Conservation (phyloP, 352 stramenopile genomes). For the Phytophthora citrophthora region DNA sequence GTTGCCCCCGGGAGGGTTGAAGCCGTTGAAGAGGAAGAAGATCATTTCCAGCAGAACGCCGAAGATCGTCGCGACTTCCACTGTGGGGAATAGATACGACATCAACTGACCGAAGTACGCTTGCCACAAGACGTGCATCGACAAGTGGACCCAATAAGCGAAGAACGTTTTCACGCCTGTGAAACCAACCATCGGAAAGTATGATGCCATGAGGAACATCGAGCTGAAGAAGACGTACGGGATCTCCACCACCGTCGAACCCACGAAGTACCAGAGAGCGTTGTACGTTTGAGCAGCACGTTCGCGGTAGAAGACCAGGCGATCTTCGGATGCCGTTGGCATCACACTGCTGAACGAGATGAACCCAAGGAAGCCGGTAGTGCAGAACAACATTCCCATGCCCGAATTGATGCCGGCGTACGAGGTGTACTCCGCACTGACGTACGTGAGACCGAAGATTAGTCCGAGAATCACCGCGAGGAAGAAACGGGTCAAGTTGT, state of each 20-base stretch:
- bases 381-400: conserved; percentile 70
- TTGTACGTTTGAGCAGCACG: conserved; percentile 67
- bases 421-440: conserved; percentile 26
- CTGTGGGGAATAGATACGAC: conserved; percentile 37
- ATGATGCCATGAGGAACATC: conserved; percentile 22
- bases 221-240: conserved; percentile 55
- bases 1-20: conserved; percentile 20
- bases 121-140: conserved; percentile 27
- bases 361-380: conserved; percentile 71
- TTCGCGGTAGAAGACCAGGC: conserved; percentile 90
- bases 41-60: conserved; percentile 27
- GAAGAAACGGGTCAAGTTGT: conserved; percentile 48
- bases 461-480: conserved; percentile 32
- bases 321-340: conserved; percentile 69
- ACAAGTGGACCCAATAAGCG: conserved; percentile 22
- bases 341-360: conserved; percentile 71
- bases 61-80: conserved; percentile 53
- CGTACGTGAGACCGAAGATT: conserved; percentile 32
- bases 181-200: conserved; percentile 30
- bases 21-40: conserved; percentile 28
- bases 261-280: conserved; percentile 33
- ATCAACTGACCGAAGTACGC: conserved; percentile 37
- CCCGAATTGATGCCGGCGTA: conserved; percentile 38
- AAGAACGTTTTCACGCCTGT: conserved; percentile 21
- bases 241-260: conserved; percentile 22